These are phyloP conservation scores for Rhododendron mucronatum DNA, from an alignment of 148 eudicot genomes.

Conservation along the genomic window DNA sequence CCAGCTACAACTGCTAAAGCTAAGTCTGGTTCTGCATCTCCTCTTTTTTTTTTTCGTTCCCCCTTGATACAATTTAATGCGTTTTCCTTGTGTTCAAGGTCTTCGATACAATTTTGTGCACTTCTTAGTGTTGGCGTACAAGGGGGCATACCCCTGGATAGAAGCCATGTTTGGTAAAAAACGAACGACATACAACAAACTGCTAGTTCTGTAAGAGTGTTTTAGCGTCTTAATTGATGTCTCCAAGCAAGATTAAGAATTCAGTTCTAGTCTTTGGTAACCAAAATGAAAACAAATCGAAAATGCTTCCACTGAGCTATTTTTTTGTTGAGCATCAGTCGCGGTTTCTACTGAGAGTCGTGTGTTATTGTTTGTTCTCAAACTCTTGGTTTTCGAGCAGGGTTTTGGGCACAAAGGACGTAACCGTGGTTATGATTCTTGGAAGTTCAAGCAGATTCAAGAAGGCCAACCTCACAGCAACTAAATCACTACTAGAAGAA, in stretches of 20 bases:
- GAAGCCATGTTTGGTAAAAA: neutral
- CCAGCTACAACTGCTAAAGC: too few relatives aligned
- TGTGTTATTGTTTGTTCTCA: neutral
- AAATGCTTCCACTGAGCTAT: neutral
- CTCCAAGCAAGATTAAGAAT: neutral
- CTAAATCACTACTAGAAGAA: constrained; percentile 45
- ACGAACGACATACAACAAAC: neutral
- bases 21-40: neutral
- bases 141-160: neutral
- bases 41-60: neutral
- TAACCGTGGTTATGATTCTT: constrained; percentile 37
- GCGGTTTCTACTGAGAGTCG: neutral
- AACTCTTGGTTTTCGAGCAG: constrained; percentile 25
- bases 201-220: neutral
- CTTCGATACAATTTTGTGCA: neutral
- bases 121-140: neutral
- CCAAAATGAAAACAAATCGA: neutral
- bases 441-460: constrained; percentile 66
- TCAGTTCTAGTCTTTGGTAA: neutral
- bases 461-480: constrained; percentile 59
- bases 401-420: constrained; percentile 15
- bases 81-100: neutral
- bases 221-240: neutral
- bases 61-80: neutral
- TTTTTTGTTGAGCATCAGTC: neutral